Base-by-base conservation (phyloP, 345 rosid genomes). In the Fremontodendron californicum region DNA sequence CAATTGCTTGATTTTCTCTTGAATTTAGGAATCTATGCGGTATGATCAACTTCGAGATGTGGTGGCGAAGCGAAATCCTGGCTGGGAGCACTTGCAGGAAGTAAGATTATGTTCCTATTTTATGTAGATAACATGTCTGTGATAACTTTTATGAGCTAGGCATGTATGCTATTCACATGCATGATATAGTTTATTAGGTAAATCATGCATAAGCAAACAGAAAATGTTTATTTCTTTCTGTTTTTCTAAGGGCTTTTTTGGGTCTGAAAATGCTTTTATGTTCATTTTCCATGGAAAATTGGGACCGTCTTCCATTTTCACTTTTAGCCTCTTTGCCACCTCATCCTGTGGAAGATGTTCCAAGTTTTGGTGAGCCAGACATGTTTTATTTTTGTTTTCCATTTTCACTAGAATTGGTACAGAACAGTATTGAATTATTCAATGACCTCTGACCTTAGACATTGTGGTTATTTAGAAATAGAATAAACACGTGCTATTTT, bases 51-150 rank as follows among this genome's bases (percentile, higher is more conserved):
- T 94, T 62, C 86, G 94, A 43, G 97, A 94, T 82, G 71, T 80
- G 80, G 97, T 91, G 78, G 93, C 92, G 73, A 91, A 93, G 85
- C 83, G 90, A 81, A 84, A 85, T 75, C 98, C 94, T 68, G 98
- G 98, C 16, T 93, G 98, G 97, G 98, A 94, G 83, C 84, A 88
- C 86, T 82, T 94, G 80, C 98, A 93, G 78, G 94, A 92, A 83
- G 97, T 94, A 85, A 87, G 88, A 83, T 79, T 23, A 58, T 66
- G 31, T 76, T 48, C 43, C 29, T 60, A 6, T 75, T 52, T 71
- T 15, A 23, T 40, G n/a, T 21, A 40, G 19, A 13, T 63, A 37
- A 35, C 43, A 63, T 63, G 62, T 11, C 62, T 23, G 13, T 23
- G 15, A 57, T 23, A 18, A 63, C 40, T 63, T 19, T 6, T 33